Evolutionary conservation across 2,329 filamentous ascomycete genomes (phyloP).

Genomic region (Hawksworthiomyces lignivorus): DNA sequence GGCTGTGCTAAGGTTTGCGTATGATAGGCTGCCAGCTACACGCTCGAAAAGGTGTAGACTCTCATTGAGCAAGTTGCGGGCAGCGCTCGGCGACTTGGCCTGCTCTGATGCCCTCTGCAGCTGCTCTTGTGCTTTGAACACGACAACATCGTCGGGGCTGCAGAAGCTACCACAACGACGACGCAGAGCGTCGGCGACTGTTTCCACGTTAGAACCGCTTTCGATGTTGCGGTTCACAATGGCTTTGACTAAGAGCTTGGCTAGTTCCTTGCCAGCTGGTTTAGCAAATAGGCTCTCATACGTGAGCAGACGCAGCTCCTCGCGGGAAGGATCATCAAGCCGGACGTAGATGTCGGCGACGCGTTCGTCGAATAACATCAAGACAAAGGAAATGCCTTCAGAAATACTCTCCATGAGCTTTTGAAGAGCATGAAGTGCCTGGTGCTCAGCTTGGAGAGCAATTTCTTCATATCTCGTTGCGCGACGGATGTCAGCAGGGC

Average conservation of each 20-base stretch:
- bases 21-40: constrained; percentile 75
- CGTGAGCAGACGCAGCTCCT: constrained; percentile 67
- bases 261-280: constrained; percentile 72
- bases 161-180: constrained; percentile 95
- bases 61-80: constrained; percentile 75
- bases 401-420: constrained; percentile 84
- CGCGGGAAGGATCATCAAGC: constrained; percentile 61
- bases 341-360: constrained; percentile 79
- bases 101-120: constrained; percentile 81
- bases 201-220: constrained; percentile 94
- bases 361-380: constrained; percentile 89
- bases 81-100: constrained; percentile 64
- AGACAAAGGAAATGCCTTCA: constrained; percentile 92
- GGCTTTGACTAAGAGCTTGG: constrained; percentile 90
- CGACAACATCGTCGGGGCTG: constrained; percentile 91
- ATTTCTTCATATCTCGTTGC: constrained; percentile 86
- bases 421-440: constrained; percentile 79
- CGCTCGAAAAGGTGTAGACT: constrained; percentile 82
- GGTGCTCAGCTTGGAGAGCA: constrained; percentile 87
- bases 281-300: constrained; percentile 84
- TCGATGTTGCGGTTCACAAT: constrained; percentile 98
- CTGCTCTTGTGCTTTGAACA: constrained; percentile 97
- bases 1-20: constrained; percentile 70
- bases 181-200: constrained; percentile 87
- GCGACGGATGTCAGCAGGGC: constrained; percentile 74